These are phyloP conservation scores for Claviceps sp. DNA, from an alignment of 2,329 filamentous ascomycete species.

Conservation along the genomic window DNA sequence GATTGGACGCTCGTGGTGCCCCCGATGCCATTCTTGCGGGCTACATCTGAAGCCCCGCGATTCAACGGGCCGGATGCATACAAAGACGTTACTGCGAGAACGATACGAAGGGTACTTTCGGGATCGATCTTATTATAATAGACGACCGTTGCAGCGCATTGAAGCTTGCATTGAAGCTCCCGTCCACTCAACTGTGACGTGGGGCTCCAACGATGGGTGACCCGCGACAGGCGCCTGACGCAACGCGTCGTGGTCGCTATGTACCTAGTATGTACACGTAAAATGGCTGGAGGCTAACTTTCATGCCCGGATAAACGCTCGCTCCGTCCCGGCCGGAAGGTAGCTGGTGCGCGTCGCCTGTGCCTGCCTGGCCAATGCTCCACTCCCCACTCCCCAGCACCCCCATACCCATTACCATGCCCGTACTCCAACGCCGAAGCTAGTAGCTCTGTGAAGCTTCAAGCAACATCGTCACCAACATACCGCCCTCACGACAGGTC, in stretches of 20 bases:
- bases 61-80: not conserved
- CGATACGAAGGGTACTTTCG: too few species aligned
- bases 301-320: conserved; percentile 1
- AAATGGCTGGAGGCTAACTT: too few species aligned
- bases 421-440: not conserved
- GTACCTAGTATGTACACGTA: too few species aligned
- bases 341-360: not conserved
- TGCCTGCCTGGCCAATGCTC: conserved; percentile 20
- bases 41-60: conserved; percentile 21
- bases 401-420: not conserved
- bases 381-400: conserved; percentile 19
- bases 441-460: not conserved
- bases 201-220: not conserved
- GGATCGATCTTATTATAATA: too few species aligned
- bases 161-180: not conserved
- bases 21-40: conserved; percentile 27
- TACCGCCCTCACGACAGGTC: not conserved
- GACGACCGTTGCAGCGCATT: not conserved
- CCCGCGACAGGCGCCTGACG: not conserved
- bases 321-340: not conserved
- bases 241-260: not conserved
- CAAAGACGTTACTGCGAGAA: not conserved
- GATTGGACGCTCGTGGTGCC: conserved; percentile 28
- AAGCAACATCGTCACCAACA: not conserved
- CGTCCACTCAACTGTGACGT: not conserved